Evolutionary conservation across 1,139 yeast genomes (phyloP), one percentile per base, ranked within the genome.

Genomic region (Hyphopichia burtonii): DNA sequence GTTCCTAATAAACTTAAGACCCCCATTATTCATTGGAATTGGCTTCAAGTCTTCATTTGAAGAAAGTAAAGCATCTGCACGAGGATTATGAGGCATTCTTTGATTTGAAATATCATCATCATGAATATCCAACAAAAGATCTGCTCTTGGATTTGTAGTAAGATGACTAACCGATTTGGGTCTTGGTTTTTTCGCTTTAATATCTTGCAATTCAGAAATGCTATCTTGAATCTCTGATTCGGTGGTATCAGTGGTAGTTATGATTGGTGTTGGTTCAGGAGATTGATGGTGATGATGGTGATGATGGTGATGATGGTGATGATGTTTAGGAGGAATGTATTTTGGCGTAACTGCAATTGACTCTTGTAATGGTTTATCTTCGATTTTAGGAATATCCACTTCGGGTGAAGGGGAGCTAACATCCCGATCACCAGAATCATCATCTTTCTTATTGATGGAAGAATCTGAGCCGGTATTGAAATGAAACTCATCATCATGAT

Each of bases 31-130:
- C 27, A 73, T 73, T 9, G 79, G 77, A 40, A 74, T 73, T 7
- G 79, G 79, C 41, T 66, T 66, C 50, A 71, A 58, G 37, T 65
- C 63, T 1, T 77, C 67, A 45, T 47, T 67, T 6, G 68, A 58
- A 6, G 77, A 70, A 34, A 72, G 58, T 27, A 72, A 58, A 2
- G 78, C 78, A 47, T 73, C 78, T 3, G 78, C 78, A 37, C 77
- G 59, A 42, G 66, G 73, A 51, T 71, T 71, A 49, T 70, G 69
- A 3, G 75, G 75, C 39, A 67, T 60, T 17, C 28, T 9, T 11
- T 28, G 22, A 17, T 27, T 27, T 6, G 32, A n/a, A 7, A 18
- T 12, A 12, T 36, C 33, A 28, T 36, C 38, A 27, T 28, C 14
- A 36, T 23, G 37, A 16, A 11, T 2, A 17, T 36, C 38, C 19